Conservation (phyloP, 306 rosid genomes). For the Amphicarpaea edgeworthii region DNA sequence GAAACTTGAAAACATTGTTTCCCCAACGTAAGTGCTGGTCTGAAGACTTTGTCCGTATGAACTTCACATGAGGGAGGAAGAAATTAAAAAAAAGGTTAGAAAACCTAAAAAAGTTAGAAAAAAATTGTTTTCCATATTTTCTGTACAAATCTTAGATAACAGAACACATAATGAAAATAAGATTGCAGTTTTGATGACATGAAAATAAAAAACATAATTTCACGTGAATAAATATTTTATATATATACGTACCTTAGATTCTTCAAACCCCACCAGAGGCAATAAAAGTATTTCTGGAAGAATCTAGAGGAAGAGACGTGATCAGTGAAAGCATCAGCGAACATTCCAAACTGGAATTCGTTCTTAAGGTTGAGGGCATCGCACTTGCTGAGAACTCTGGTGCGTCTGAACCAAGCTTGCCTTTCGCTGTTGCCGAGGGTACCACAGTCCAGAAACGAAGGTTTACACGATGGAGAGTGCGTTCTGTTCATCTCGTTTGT, state of each 20-base stretch:
- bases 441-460: conserved; percentile 67
- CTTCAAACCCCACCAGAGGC: conserved; percentile 97
- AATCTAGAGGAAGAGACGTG: conserved; percentile 67
- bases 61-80: conserved; percentile 58
- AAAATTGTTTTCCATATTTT: too few species aligned
- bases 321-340: conserved; percentile 75
- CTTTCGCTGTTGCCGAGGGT: conserved; percentile 47
- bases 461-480: conserved; percentile 75
- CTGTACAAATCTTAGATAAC: too few species aligned
- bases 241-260: conserved; percentile 85
- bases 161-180: too few species aligned
- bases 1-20: conserved; percentile 66
- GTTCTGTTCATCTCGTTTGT: conserved; percentile 64
- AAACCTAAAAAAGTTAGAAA: not conserved
- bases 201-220: too few species aligned
- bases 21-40: conserved; percentile 59
- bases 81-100: not conserved
- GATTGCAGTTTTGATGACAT: too few species aligned
- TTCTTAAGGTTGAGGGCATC: conserved; percentile 63
- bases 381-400: conserved; percentile 59
- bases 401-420: conserved; percentile 57
- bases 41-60: conserved; percentile 79
- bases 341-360: conserved; percentile 78
- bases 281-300: conserved; percentile 76
- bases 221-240: too few species aligned